These are phyloP conservation scores for Spathaspora arborariae DNA, from an alignment of 805 yeast genomes.

Conservation along the genomic window DNA sequence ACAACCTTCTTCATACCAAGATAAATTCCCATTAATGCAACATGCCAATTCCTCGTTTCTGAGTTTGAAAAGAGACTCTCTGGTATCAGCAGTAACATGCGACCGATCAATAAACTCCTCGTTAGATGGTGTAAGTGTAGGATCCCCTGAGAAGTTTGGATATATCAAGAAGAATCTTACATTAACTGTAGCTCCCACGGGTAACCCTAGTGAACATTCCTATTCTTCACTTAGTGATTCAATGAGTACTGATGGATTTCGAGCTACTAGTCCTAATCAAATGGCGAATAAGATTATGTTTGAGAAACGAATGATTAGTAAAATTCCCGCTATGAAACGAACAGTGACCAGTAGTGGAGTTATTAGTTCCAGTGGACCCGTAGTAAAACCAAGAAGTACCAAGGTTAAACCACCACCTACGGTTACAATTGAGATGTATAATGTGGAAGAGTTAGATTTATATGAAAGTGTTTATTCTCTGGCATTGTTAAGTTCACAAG, in stretches of 20 bases:
- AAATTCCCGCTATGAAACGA: neutral
- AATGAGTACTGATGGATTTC: neutral
- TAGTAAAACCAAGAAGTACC: constrained; percentile 2
- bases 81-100: constrained; percentile 5
- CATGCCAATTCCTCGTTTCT: constrained; percentile 9
- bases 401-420: constrained; percentile 15
- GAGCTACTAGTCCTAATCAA: constrained; percentile 1
- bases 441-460: constrained; percentile 41
- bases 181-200: neutral
- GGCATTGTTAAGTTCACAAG: constrained; percentile 38
- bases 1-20: neutral
- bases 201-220: constrained; percentile 4
- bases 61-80: constrained; percentile 7
- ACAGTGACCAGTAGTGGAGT: neutral
- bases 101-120: constrained; percentile 10
- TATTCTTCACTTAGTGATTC: constrained; percentile 8
- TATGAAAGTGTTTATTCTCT: constrained; percentile 39
- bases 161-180: constrained; percentile 7
- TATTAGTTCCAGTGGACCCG: neutral
- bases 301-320: neutral
- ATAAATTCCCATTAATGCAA: neutral
- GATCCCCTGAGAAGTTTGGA: constrained; percentile 10
- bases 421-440: constrained; percentile 46
- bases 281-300: neutral
- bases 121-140: constrained; percentile 5